Conservation (phyloP, 83 land plant species). For the Diphasiastrum complanatum region DNA sequence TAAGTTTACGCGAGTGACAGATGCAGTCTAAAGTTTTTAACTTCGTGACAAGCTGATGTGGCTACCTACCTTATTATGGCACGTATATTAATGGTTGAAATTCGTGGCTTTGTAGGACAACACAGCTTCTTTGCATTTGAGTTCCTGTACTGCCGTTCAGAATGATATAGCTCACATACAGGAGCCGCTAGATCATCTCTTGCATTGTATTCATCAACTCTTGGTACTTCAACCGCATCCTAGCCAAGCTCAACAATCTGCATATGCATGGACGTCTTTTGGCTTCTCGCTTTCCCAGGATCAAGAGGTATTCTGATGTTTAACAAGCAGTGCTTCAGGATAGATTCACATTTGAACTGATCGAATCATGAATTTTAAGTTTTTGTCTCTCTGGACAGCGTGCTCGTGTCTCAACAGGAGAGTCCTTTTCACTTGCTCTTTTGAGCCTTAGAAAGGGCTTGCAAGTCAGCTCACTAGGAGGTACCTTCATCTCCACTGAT, state of each 20-base stretch:
- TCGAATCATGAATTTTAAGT: background rate
- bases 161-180: conserved; percentile 42
- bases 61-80: no score
- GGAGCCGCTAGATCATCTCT: conserved; percentile 79
- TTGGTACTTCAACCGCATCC: conserved; percentile 56
- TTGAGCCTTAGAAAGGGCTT: conserved; percentile 45
- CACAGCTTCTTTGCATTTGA: conserved; percentile 35
- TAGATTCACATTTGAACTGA: no score
- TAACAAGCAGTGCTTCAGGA: no score
- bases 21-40: no score
- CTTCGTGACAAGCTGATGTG: no score
- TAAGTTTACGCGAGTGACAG: no score
- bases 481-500: no score
- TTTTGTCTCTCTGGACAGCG: conserved; percentile 27
- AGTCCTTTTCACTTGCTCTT: conserved; percentile 51
- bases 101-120: conserved; percentile 40
- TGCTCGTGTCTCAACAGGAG: conserved; percentile 35
- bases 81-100: conserved; percentile 1
- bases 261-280: conserved; percentile 44
- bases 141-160: conserved; percentile 44
- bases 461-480: conserved; percentile 40
- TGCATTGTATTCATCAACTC: conserved; percentile 62
- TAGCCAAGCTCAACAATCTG: conserved; percentile 27
- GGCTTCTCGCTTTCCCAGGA: conserved; percentile 84
- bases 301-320: conserved; percentile 86